Conservation (phyloP, 2,329 filamentous ascomycete genomes). For the Didymella exigua region DNA sequence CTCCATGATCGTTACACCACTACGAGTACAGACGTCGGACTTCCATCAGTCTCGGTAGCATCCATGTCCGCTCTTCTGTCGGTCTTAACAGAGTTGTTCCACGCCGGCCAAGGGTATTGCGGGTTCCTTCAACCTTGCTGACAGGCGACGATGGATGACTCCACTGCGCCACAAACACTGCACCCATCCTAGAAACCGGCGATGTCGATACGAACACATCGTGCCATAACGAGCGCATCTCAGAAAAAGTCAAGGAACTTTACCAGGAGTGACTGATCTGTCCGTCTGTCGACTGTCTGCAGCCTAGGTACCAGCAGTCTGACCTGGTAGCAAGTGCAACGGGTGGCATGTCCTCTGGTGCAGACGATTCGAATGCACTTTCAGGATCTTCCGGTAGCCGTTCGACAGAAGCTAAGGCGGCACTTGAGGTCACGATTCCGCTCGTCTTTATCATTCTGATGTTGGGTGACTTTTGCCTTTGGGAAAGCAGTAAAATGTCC, state of each 20-base stretch:
- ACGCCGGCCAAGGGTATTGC: no score
- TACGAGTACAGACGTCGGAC: no score
- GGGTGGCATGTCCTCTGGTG: not conserved
- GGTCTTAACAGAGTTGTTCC: no score
- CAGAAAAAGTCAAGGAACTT: not conserved
- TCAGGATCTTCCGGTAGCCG: not conserved
- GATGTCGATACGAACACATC: not conserved
- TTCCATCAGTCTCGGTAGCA: no score
- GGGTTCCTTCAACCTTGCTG: no score
- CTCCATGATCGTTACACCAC: no score
- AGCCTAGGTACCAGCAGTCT: not conserved
- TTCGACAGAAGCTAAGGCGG: not conserved
- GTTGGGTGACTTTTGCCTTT: not conserved
- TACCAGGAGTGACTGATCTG: not conserved
- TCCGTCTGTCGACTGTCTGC: not conserved
- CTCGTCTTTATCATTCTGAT: not conserved
- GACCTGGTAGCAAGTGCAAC: not conserved
- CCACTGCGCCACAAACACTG: no score
- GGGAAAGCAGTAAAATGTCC: not conserved
- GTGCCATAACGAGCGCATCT: not conserved
- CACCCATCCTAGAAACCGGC: not conserved
- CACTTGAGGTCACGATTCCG: not conserved
- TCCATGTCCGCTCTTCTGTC: no score
- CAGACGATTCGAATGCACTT: not conserved
- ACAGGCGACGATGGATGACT: no score